Base-by-base conservation (phyloP, 2,329 filamentous ascomycete genomes). In the Neofusicoccum laricinum region DNA sequence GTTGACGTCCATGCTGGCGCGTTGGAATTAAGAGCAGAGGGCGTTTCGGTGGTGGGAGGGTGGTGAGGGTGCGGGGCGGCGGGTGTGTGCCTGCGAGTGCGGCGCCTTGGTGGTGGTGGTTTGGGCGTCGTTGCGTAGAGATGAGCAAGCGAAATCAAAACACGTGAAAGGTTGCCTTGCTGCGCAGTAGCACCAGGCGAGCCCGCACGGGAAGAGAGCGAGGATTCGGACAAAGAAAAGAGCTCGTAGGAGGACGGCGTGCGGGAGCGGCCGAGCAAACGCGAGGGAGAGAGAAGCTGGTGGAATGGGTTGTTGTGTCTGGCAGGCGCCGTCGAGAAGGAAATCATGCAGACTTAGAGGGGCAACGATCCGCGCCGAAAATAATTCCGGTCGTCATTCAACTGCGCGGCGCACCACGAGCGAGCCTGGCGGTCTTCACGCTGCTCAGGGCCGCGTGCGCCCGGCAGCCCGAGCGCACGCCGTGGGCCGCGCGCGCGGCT, bases 1-100 rank as follows among this genome's bases (percentile, higher is more conserved):
- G 85, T 94, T 96, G 84, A 98, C 96, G 84, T 98, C 92, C 90
- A 96, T 93, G 84, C 87, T 92, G 79, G 76, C 68, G 70, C 70
- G 71, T 72, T 73, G 72, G 72, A 65, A 69, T 53, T 17, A 34
- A 7, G 17, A 40, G 45, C 49, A 45, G 48, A 17, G 38, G 53
- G 58, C 30, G 64, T 46, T 41, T 21, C 55, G 19, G 46, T 15
- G 12, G 17, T 64, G 25, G 65, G 15, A 36, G 21, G 17, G 48
- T 12, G 49, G 40, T 41, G 15, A 21, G 21, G 19, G 43, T 43
- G 59, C 46, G 25, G 59, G n/a, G 45, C 59, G 32, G 59, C 38
- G 53, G 36, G 36, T 36, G 38, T 36, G 38, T 32, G 53, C 38
- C 53, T 43, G 38, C 30, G 30, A 19, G 14, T 19, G 57, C n/a